phyloP scores from a whole-genome alignment of 139 green algal genomes.

The Tetraselmis chui region DNA sequence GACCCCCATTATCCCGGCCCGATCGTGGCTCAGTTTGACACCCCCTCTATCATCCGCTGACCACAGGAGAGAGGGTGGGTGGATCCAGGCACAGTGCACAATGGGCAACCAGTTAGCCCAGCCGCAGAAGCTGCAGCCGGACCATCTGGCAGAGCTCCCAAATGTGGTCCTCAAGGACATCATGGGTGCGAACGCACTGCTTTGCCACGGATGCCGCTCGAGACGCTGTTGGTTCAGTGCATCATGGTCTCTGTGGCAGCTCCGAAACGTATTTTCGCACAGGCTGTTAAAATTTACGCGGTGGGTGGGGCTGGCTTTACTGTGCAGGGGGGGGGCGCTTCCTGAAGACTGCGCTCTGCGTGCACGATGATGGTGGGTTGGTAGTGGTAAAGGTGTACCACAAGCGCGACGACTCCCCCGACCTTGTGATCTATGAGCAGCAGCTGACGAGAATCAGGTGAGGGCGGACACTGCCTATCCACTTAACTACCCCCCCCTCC shows the following conservation, averaged over 20 bases:
- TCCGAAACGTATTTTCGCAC: background rate
- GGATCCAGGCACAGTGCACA: background rate
- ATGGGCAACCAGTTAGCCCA: conserved; percentile 60
- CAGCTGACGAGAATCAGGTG: conserved; percentile 62
- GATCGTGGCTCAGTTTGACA: too few species aligned
- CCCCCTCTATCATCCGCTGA: too few species aligned
- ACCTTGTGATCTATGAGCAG: conserved; percentile 53
- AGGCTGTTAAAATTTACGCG: background rate
- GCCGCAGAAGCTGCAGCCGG: conserved; percentile 36
- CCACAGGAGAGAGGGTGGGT: conserved; percentile 7
- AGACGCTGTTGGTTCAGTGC: background rate
- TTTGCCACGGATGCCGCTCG: background rate
- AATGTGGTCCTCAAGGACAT: conserved; percentile 65
- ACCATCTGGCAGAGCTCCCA: conserved; percentile 49
- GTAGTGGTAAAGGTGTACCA: conserved; percentile 93
- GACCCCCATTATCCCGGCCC: conserved; percentile 17
- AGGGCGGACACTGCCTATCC: conserved; percentile 19
- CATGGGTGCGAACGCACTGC: conserved; percentile 31
- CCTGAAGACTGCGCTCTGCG: conserved; percentile 77
- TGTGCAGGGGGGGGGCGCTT: conserved; percentile 77
- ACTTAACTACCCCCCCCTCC: background rate
- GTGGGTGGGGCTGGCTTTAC: too few species aligned
- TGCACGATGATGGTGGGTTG: conserved; percentile 82
- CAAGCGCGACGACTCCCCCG: conserved; percentile 53
- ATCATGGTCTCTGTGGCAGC: background rate